phyloP scores from a whole-genome alignment of 495 filamentous ascomycete genomes.

The Tuber calosporum region DNA sequence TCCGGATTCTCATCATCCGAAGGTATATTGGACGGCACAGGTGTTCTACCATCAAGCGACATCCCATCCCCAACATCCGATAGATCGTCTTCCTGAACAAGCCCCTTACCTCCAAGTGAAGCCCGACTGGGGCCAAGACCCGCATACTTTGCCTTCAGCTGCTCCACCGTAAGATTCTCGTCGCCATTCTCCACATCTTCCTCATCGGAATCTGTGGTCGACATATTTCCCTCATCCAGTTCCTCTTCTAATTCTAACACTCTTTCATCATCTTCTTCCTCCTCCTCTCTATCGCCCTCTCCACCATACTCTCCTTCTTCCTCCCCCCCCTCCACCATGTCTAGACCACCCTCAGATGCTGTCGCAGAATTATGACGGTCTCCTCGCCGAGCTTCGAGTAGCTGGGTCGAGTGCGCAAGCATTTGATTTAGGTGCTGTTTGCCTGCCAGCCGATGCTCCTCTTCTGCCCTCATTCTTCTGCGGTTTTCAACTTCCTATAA shows the following conservation, averaged over 20 bases:
- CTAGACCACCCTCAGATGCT: conserved; percentile 20
- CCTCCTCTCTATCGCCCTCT: conserved; percentile 49
- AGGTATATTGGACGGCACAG: conserved; percentile 12
- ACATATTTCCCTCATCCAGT: conserved; percentile 48
- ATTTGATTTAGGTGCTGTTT: conserved; percentile 42
- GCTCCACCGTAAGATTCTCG: conserved; percentile 67
- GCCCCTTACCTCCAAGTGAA: conserved; percentile 18
- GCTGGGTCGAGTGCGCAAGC: conserved; percentile 41
- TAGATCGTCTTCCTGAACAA: conserved; percentile 24
- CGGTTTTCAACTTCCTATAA: conserved; percentile 38
- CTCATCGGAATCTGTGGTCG: conserved; percentile 48
- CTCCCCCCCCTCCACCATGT: conserved; percentile 20
- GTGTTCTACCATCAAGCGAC: not conserved
- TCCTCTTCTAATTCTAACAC: conserved; percentile 43
- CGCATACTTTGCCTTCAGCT: conserved; percentile 72
- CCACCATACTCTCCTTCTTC: conserved; percentile 47
- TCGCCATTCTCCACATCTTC: conserved; percentile 51
- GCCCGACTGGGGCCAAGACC: conserved; percentile 45
- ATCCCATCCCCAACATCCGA: conserved; percentile 19
- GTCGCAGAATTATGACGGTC: conserved; percentile 29
- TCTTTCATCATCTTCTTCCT: conserved; percentile 46
- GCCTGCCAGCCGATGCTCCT: conserved; percentile 36
- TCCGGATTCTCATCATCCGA: conserved; percentile 20
- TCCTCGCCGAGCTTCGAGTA: conserved; percentile 37
- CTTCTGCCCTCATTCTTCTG: conserved; percentile 37